Evolutionary conservation across 2,329 filamentous ascomycete genomes (phyloP).

Genomic region (Didymella arachidicola): DNA sequence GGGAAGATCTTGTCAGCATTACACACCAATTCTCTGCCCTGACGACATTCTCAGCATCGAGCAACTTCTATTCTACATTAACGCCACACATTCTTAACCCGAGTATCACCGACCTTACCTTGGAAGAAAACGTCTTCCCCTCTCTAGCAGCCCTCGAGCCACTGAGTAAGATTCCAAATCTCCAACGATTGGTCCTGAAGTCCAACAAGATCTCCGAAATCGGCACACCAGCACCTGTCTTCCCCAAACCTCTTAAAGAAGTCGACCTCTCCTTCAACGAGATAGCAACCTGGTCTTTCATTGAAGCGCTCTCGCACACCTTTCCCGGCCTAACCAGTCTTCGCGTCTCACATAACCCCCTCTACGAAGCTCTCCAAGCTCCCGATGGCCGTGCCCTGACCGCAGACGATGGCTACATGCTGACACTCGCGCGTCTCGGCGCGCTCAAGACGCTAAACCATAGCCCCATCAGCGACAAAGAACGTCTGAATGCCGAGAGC

Average conservation of each 20-base stretch:
- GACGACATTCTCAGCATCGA: constrained; percentile 56
- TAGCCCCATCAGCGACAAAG: constrained; percentile 70
- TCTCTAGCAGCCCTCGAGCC: constrained; percentile 64
- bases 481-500: constrained; percentile 86
- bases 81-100: constrained; percentile 52
- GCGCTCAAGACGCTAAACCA: constrained; percentile 76
- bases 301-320: constrained; percentile 70
- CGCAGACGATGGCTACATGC: constrained; percentile 86
- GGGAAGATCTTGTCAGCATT: constrained; percentile 49
- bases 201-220: constrained; percentile 71
- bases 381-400: constrained; percentile 55
- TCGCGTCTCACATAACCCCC: constrained; percentile 84
- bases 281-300: constrained; percentile 71
- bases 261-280: constrained; percentile 58
- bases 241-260: constrained; percentile 47
- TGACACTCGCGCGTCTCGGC: constrained; percentile 78
- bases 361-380: constrained; percentile 68
- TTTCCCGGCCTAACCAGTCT: constrained; percentile 80
- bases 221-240: constrained; percentile 31
- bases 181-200: constrained; percentile 69
- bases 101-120: constrained; percentile 68
- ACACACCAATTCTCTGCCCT: constrained; percentile 65
- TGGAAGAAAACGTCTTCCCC: constrained; percentile 76
- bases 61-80: constrained; percentile 50
- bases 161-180: constrained; percentile 65